Evolutionary conservation across 495 filamentous ascomycete genomes (phyloP), one percentile per base, ranked within the genome.

Genomic region (Hyaloscypha hepaticicola): DNA sequence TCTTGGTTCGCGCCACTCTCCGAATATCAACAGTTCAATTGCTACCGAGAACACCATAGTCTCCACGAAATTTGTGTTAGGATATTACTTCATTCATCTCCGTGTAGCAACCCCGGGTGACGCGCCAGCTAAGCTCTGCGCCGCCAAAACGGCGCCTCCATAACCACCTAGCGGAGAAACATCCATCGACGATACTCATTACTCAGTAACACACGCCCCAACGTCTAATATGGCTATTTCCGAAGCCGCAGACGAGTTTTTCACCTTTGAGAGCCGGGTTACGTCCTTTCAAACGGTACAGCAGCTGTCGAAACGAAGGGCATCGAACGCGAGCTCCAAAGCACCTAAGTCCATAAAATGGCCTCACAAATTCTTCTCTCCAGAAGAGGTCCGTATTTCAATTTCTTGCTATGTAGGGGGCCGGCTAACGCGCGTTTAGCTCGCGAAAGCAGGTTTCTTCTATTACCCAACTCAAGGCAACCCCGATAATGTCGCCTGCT

Each of bases 391-490:
- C 77, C 67, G 82, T 75, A 7, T 11, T 24, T 28, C 16, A 33
- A 27, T 48, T 22, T 27, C 38, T 29, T 6, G 58, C 34, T 22
- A 5, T 65, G 16, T 33, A n/a, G 26, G 67, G 56, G 5, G 51
- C 27, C 31, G 16, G 24, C 57, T 64, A 41, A 69, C 61, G 63
- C 56, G 29, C 29, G 22, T 50, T 22, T 51, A 72, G 70, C 86
- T 98, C 70, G 95, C 94, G 8, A 83, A 85, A 69, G 95, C 94
- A 63, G 95, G 95, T 9, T 96, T 99, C 76, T 92, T 85, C 79
- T 99, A 90, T 76, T 83, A 88, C 56, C 95, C 94, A 6, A 83
- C 84, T 29, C 80, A 85, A 27, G 80, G 81, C 19, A 88, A 83
- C 66, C 88, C 88, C 9, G 95, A 99, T 73, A 99, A 96, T 77